Evolutionary conservation across 352 stramenopile species (phyloP).

Genomic region (Phytophthora cactorum): DNA sequence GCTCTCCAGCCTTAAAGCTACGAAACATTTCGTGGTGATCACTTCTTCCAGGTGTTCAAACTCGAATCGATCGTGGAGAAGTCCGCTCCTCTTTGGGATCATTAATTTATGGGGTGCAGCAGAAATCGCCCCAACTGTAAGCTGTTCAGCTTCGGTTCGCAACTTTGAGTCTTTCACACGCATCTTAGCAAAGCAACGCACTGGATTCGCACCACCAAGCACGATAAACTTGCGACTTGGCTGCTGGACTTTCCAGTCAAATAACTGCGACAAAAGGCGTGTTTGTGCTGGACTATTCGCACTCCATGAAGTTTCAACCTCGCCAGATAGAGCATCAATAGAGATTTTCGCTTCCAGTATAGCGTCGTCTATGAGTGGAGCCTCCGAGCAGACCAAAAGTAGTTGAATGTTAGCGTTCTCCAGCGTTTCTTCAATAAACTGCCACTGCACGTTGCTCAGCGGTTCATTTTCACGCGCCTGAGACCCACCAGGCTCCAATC

Average conservation of each 20-base stretch:
- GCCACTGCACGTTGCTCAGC: constrained; percentile 66
- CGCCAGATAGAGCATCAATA: constrained; percentile 1
- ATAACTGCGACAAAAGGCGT: constrained; percentile 56
- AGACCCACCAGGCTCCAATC: constrained; percentile 62
- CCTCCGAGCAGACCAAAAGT: constrained; percentile 60
- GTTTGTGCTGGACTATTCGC: constrained; percentile 40
- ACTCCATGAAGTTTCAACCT: constrained; percentile 51
- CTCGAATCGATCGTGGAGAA: constrained; percentile 53
- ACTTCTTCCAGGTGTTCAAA: constrained; percentile 49
- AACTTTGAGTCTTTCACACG: constrained; percentile 54
- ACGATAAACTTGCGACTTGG: constrained; percentile 51
- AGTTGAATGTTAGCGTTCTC: constrained; percentile 37
- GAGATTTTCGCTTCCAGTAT: neutral
- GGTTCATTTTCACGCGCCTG: constrained; percentile 63
- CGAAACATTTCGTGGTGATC: constrained; percentile 36
- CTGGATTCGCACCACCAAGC: constrained; percentile 46
- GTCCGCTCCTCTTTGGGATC: constrained; percentile 18
- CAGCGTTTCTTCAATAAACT: constrained; percentile 57
- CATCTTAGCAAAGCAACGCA: constrained; percentile 46
- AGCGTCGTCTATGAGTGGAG: constrained; percentile 51
- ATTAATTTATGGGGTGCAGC: neutral
- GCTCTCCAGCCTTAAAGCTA: constrained; percentile 25
- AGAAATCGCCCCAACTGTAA: constrained; percentile 52
- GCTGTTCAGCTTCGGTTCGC: constrained; percentile 48
- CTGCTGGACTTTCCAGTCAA: constrained; percentile 76